Evolutionary conservation across 306 rosid genomes (phyloP).

Genomic region (Abrus precatorius): DNA sequence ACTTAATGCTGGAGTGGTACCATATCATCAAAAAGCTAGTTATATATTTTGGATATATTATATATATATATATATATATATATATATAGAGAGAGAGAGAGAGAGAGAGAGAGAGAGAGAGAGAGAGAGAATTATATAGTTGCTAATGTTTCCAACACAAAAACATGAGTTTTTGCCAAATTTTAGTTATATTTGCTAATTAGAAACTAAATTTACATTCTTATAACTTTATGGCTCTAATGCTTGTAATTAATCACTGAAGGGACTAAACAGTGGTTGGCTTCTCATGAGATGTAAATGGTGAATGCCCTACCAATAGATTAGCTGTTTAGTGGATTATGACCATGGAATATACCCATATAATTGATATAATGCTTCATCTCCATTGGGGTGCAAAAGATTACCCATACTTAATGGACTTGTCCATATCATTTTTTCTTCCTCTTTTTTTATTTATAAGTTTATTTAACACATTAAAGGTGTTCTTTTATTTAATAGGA

Average conservation of each 20-base stretch:
- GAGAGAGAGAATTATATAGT: too few relatives aligned
- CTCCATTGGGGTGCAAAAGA: constrained; percentile 49
- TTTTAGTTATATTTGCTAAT: neutral
- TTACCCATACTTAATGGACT: constrained; percentile 35
- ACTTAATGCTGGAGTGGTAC: constrained; percentile 18
- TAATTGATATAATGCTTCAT: constrained; percentile 40
- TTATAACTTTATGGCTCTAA: neutral
- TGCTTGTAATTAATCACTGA: neutral
- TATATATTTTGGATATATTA: too few relatives aligned
- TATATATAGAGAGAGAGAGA: too few relatives aligned
- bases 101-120: too few relatives aligned
- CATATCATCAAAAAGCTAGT: neutral
- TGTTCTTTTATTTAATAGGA: constrained; percentile 1
- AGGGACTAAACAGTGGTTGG: constrained; percentile 25
- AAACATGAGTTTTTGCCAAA: neutral
- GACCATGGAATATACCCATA: constrained; percentile 39
- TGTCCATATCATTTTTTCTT: constrained; percentile 41
- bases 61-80: too few relatives aligned
- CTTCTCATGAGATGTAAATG: constrained; percentile 33
- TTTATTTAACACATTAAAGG: constrained; percentile 1
- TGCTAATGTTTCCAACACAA: neutral
- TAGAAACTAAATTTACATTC: neutral
- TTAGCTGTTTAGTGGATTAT: constrained; percentile 48
- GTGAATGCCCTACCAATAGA: constrained; percentile 42
- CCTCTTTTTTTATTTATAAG: neutral